Evolutionary conservation across 2,329 filamentous ascomycete species (phyloP).

Genomic region (Cryphonectria carpinicola): DNA sequence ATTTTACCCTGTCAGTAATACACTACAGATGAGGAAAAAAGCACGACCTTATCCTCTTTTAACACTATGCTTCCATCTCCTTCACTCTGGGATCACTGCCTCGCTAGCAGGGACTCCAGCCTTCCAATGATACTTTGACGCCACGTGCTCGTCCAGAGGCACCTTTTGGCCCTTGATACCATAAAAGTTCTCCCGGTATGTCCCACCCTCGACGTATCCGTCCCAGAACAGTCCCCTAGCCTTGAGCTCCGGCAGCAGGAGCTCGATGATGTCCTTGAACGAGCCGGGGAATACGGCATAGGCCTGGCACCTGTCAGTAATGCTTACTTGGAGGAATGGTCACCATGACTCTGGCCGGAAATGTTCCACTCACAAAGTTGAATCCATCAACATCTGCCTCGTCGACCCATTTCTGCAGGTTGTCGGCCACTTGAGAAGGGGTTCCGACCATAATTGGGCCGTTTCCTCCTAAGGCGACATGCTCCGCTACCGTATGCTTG

Average conservation of each 20-base stretch:
- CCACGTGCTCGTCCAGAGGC: conserved; percentile 45
- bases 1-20: neutral
- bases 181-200: conserved; percentile 49
- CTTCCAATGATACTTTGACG: conserved; percentile 45
- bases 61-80: neutral
- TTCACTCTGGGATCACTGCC: conserved; percentile 30
- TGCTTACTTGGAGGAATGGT: neutral
- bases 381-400: conserved; percentile 77
- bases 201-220: conserved; percentile 49
- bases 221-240: conserved; percentile 61
- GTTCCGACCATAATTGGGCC: conserved; percentile 69
- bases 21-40: neutral
- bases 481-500: conserved; percentile 69
- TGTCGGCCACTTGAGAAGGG: conserved; percentile 66
- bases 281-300: conserved; percentile 55
- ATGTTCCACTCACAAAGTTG: conserved; percentile 60
- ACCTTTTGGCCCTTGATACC: conserved; percentile 39
- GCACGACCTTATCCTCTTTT: neutral
- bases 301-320: conserved; percentile 40
- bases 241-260: conserved; percentile 65
- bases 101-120: conserved; percentile 37
- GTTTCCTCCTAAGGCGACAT: conserved; percentile 69
- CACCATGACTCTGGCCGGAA: neutral
- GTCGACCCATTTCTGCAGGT: conserved; percentile 67
- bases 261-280: conserved; percentile 68